phyloP scores from a whole-genome alignment of 2,329 filamentous ascomycete genomes.

The Alternaria solani region DNA sequence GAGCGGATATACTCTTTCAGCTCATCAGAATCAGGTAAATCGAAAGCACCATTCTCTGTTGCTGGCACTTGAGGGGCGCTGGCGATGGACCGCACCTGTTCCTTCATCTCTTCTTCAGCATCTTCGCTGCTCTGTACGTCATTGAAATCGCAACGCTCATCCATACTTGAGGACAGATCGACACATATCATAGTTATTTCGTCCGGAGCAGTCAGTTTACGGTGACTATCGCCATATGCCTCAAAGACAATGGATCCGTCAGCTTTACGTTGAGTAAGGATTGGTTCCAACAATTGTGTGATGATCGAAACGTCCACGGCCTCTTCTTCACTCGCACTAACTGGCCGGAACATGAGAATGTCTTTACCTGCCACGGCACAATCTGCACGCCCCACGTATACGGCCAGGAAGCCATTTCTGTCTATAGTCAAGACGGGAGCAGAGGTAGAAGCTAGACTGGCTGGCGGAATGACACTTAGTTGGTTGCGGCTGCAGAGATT shows the following conservation, averaged over 20 bases:
- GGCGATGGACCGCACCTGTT: neutral
- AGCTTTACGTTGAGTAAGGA: slow-evolving; percentile 38
- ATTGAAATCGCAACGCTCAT: slow-evolving; percentile 35
- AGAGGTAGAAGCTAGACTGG: slow-evolving; percentile 36
- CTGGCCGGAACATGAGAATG: slow-evolving; percentile 46
- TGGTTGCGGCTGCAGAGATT: slow-evolving; percentile 37
- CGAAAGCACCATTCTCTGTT: slow-evolving; percentile 9
- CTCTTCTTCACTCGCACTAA: slow-evolving; percentile 31
- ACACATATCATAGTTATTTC: slow-evolving; percentile 50
- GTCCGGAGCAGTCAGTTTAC: slow-evolving; percentile 40
- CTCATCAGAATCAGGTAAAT: slow-evolving; percentile 27
- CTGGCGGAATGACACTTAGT: slow-evolving; percentile 41
- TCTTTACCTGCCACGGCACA: slow-evolving; percentile 46
- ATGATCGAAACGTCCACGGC: slow-evolving; percentile 47
- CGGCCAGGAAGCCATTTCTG: slow-evolving; percentile 42
- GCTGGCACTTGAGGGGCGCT: neutral
- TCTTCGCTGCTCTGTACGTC: slow-evolving; percentile 38
- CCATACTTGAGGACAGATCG: slow-evolving; percentile 48
- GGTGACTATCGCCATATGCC: slow-evolving; percentile 39
- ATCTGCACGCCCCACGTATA: slow-evolving; percentile 47
- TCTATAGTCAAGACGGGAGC: slow-evolving; percentile 49
- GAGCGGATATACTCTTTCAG: slow-evolving; percentile 33
- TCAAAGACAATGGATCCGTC: slow-evolving; percentile 49
- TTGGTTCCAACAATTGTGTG: slow-evolving; percentile 46
- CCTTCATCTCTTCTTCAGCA: neutral